Conservation (phyloP, 2,329 filamentous ascomycete genomes). For the Colletotrichum sp. region DNA sequence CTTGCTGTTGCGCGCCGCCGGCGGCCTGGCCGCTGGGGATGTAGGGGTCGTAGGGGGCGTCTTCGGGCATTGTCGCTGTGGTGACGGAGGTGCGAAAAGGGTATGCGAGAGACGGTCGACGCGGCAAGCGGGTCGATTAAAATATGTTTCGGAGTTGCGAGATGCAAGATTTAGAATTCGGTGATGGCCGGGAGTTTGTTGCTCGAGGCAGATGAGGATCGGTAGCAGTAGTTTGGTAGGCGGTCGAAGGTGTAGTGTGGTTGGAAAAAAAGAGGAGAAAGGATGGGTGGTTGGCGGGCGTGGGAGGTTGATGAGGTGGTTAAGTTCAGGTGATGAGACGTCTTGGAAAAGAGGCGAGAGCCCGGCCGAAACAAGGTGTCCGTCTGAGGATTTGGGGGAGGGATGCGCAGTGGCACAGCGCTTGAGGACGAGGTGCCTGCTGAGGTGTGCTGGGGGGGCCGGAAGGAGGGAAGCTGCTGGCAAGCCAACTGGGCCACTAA, state of each 20-base stretch:
- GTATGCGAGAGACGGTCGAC: neutral
- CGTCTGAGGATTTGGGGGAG: slow-evolving; percentile 21
- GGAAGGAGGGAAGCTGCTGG: slow-evolving; percentile 4
- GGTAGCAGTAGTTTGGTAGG: neutral
- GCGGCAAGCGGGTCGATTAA: neutral
- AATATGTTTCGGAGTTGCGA: neutral
- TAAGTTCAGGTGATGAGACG: slow-evolving; percentile 24
- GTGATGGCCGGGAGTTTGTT: neutral
- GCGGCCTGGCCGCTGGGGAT: slow-evolving; percentile 73
- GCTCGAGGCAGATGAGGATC: neutral
- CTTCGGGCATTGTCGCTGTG: slow-evolving; percentile 54
- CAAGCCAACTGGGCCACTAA: slow-evolving; percentile 16
- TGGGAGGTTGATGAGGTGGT: slow-evolving; percentile 21
- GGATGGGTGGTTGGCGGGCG: slow-evolving; percentile 18
- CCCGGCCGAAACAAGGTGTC: slow-evolving; percentile 20
- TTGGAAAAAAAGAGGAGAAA: slow-evolving; percentile 19
- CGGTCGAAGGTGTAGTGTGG: neutral
- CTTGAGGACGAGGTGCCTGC: neutral
- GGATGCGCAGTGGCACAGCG: neutral
- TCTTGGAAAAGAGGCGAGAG: slow-evolving; percentile 20
- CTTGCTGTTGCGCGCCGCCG: slow-evolving; percentile 40
- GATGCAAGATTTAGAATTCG: neutral
- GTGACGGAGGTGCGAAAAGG: neutral
- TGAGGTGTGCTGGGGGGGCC: neutral
- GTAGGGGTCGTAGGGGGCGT: slow-evolving; percentile 84